phyloP scores from a whole-genome alignment of 768 basidiomycete species.

The Lactifluus rugatus region DNA sequence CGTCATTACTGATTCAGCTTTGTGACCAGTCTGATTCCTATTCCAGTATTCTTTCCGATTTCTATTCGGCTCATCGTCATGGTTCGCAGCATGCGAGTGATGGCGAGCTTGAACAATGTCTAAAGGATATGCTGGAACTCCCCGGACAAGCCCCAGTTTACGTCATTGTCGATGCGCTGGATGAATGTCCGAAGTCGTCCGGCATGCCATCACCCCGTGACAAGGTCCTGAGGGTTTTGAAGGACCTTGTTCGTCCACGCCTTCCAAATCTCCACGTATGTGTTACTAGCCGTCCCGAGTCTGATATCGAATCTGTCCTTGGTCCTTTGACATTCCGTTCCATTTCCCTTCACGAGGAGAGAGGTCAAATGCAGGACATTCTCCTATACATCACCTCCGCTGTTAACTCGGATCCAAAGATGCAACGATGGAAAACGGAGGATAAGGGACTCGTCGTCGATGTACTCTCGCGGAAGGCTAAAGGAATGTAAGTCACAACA shows the following conservation, averaged over 20 bases:
- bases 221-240: background rate
- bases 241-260: background rate
- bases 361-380: background rate
- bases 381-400: background rate
- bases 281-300: background rate
- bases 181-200: background rate
- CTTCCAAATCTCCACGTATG: background rate
- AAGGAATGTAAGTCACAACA: background rate
- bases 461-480: background rate
- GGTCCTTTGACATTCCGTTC: background rate
- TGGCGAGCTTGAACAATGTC: too few relatives aligned
- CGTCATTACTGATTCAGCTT: constrained; percentile 1
- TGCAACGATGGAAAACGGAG: background rate
- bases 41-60: too few relatives aligned
- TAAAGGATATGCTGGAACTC: background rate
- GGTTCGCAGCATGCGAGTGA: background rate
- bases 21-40: too few relatives aligned
- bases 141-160: background rate
- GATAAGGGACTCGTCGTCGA: background rate
- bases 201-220: background rate
- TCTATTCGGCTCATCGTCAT: background rate
- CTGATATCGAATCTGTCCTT: background rate
- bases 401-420: background rate
- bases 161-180: constrained; percentile 1
- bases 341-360: background rate